Percentiles rank a stretch among this genome's conserved stretches.
phyloP scores from a whole-genome alignment of 108 stramenopile species.

The Fragilaria radians region DNA sequence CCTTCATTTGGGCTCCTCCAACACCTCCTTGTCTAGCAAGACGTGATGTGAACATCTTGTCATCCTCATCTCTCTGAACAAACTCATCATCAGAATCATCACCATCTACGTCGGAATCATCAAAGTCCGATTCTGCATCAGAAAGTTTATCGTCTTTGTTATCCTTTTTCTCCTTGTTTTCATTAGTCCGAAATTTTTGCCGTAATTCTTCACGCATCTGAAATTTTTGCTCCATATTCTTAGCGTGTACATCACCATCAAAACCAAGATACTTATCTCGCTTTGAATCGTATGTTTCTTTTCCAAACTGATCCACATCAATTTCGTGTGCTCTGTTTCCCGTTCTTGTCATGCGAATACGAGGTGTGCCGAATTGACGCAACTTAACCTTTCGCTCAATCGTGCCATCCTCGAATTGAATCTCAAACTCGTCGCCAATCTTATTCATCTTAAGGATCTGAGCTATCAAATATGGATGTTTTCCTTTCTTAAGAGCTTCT shows the following conservation, averaged over 20 bases:
- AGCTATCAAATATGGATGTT: slow-evolving; percentile 77
- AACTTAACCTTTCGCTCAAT: slow-evolving; percentile 66
- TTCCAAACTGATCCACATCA: slow-evolving; percentile 46
- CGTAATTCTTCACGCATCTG: slow-evolving; percentile 61
- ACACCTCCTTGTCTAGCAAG: slow-evolving; percentile 96
- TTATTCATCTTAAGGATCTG: slow-evolving; percentile 68
- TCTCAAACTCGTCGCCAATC: slow-evolving; percentile 56
- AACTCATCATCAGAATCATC: slow-evolving; percentile 78
- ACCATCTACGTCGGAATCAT: slow-evolving; percentile 67
- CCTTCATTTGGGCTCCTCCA: slow-evolving; percentile 97
- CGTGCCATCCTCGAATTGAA: slow-evolving; percentile 78
- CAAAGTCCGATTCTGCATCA: slow-evolving; percentile 76
- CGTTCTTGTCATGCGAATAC: slow-evolving; percentile 87
- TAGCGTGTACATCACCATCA: slow-evolving; percentile 59
- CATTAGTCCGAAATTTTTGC: slow-evolving; percentile 36
- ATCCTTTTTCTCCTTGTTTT: slow-evolving; percentile 35
- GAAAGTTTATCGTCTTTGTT: slow-evolving; percentile 4
- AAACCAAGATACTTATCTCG: slow-evolving; percentile 90
- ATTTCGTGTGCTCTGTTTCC: slow-evolving; percentile 40
- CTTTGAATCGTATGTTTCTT: slow-evolving; percentile 85
- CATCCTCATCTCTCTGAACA: slow-evolving; percentile 79
- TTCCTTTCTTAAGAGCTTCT: slow-evolving; percentile 78
- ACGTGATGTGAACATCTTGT: slow-evolving; percentile 84
- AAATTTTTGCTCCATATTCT: slow-evolving; percentile 48
- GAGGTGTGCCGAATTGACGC: slow-evolving; percentile 45